Evolutionary conservation across 2,329 filamentous ascomycete genomes (phyloP), one percentile per base, ranked within the genome.

Genomic region (Aspergillus sergii): DNA sequence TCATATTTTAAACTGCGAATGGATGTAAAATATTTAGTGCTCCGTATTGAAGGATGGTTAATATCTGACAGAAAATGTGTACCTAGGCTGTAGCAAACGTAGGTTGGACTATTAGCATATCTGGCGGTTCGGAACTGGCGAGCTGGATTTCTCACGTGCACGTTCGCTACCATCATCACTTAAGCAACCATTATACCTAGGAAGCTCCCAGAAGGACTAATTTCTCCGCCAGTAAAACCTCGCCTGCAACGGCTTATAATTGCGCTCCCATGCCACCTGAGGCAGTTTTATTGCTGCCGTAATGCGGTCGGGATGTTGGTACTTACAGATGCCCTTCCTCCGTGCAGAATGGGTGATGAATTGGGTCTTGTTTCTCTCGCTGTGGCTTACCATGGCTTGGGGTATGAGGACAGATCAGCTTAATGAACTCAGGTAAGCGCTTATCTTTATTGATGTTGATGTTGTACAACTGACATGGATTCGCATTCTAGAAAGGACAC

Each of bases 251-350:
- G 80, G 43, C 50, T 59, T 45, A 63, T 56, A 57, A 64, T 60
- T 58, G 56, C 61, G 64, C 65, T 70, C 68, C 62, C 69, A 75
- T 73, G 71, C 67, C 59, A 62, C 60, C 61, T 63, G 61, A 63
- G 60, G 63, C 68, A 55, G 60, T 62, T 61, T 68, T 67, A 69
- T 69, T 65, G 66, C 68, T 69, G 66, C 68, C 70, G 75, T 76
- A 73, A 80, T 80, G 78, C 75, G 73, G 73, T 75, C 74, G 75
- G 75, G 73, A 78, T 79, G 77, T 72, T 72, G 74, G 71, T 73
- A 71, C 69, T 73, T 66, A 66, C 73, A 71, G 66, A 76, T 78
- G 77, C 73, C 71, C 71, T 67, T 71, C 70, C 68, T 70, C 64
- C 69, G 64, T 68, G 69, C 69, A 70, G 66, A 69, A 72, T 78